Conservation (phyloP, 2,329 filamentous ascomycete genomes). For the Fusarium nisikadoi region DNA sequence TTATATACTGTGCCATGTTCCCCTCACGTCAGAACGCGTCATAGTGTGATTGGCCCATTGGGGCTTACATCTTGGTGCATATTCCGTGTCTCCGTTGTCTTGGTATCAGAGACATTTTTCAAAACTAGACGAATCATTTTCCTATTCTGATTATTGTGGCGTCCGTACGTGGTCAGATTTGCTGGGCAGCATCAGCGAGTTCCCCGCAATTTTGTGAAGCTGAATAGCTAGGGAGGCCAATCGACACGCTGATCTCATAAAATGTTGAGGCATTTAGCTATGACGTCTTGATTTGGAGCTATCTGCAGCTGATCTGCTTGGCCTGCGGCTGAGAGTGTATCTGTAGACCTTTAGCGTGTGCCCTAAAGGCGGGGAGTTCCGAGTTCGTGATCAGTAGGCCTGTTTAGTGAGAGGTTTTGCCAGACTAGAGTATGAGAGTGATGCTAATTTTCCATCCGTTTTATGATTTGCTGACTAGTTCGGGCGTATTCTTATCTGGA, state of each 20-base stretch:
- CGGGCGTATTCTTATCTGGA: background rate
- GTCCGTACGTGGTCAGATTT: background rate
- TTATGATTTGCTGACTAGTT: background rate
- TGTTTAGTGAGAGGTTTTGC: background rate
- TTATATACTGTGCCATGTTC: background rate
- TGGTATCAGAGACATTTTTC: background rate
- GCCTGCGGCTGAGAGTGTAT: background rate
- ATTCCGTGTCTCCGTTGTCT: background rate
- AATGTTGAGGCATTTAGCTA: background rate
- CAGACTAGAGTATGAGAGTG: too few relatives aligned
- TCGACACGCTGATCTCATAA: rapidly evolving
- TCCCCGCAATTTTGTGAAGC: background rate
- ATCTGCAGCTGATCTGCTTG: background rate
- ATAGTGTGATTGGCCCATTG: background rate
- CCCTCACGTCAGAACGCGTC: background rate
- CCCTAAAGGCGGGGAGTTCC: background rate
- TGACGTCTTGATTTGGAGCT: background rate
- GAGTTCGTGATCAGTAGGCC: background rate
- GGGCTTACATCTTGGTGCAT: background rate
- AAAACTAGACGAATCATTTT: background rate
- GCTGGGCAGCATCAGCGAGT: background rate
- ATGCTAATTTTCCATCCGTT: background rate
- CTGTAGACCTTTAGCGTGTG: background rate
- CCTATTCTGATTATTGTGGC: background rate
- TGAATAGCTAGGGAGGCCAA: background rate